These are phyloP conservation scores for Nelumbo lutea DNA, from an alignment of 164 flowering plant species.

Conservation along the genomic window DNA sequence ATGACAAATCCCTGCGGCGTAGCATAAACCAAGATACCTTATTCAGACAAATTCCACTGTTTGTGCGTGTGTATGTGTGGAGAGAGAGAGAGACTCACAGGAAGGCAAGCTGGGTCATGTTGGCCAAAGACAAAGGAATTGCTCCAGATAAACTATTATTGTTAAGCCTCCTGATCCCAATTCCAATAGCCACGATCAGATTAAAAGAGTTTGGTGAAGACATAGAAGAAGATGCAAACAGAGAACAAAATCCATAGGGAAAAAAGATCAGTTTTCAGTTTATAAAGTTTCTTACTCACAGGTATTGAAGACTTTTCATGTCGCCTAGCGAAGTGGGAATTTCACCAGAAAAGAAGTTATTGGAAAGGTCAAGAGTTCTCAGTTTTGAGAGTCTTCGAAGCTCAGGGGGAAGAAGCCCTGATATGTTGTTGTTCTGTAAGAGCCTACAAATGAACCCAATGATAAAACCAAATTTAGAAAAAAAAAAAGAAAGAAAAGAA, in stretches of 20 bases:
- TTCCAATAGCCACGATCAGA: constrained; percentile 18
- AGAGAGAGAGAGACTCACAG: constrained; percentile 45
- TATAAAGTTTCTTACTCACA: constrained; percentile 44
- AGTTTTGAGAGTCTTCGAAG: constrained; percentile 68
- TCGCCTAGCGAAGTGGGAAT: constrained; percentile 60
- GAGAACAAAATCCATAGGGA: background rate
- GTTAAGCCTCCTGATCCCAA: constrained; percentile 76
- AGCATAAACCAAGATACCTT: constrained; percentile 5
- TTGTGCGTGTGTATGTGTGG: background rate
- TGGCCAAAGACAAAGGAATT: constrained; percentile 59
- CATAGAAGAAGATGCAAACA: background rate
- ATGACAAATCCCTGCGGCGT: constrained; percentile 78
- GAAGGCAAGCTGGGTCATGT: constrained; percentile 78
- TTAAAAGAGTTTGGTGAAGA: background rate
- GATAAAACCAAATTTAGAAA: constrained; percentile 4
- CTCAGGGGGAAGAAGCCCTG: constrained; percentile 75
- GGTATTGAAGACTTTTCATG: constrained; percentile 54
- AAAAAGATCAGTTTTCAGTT: background rate
- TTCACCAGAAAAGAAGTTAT: constrained; percentile 53
- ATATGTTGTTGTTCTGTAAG: constrained; percentile 73
- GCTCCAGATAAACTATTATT: constrained; percentile 83
- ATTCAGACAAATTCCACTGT: constrained; percentile 6
- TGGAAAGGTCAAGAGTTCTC: constrained; percentile 78
- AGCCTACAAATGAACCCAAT: constrained; percentile 43
- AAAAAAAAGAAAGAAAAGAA: too few species aligned